Evolutionary conservation across 306 rosid species (phyloP), one percentile per base, ranked within the genome.

Genomic region (Casuarina cunninghamiana): DNA sequence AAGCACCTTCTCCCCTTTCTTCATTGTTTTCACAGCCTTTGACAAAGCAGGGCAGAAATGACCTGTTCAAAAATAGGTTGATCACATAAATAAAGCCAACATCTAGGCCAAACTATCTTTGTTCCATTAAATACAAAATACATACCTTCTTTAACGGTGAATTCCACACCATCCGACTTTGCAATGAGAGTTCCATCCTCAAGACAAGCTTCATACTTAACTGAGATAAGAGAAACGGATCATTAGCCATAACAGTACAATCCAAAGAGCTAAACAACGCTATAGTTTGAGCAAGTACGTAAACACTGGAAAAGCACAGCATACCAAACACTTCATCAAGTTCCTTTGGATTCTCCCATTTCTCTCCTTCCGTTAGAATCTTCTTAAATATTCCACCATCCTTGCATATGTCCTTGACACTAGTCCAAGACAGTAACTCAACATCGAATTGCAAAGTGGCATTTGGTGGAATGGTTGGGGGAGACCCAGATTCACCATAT

Each of bases 351-450:
- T 92, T 94, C 80, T 94, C 97, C 93, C 94, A 91, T 72, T 91
- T 91, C 58, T 92, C 96, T 53, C 99, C 99, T 78, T 85, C 90
- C 5, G 75, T 55, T 43, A 95, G 75, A 37, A 93, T 88, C 84
- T 93, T 93, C 90, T 95, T 95, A 77, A 91, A 87, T 42, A 95
- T 55, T 43, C 99, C 99, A 53, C 99, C 99, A 76, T 95, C 99
- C 84, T 95, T 95, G 39, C 90, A 85, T 61, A 94, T 88, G 81
- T 92, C 98, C 77, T 89, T 92, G 57, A 94, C 89, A 75, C 94
- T 92, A 50, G 85, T 85, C 99, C 99, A 95, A 12, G 97, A 89
- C 49, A 95, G 80, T 72, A 95, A 83, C 79, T 95, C 99, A 71
- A 95, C 96, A 41, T 93, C 96, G 32, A 95, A 95, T 50, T 93